Base-by-base conservation (phyloP, 202 grass and related monocot genomes). In the Digitaria exilis region DNA sequence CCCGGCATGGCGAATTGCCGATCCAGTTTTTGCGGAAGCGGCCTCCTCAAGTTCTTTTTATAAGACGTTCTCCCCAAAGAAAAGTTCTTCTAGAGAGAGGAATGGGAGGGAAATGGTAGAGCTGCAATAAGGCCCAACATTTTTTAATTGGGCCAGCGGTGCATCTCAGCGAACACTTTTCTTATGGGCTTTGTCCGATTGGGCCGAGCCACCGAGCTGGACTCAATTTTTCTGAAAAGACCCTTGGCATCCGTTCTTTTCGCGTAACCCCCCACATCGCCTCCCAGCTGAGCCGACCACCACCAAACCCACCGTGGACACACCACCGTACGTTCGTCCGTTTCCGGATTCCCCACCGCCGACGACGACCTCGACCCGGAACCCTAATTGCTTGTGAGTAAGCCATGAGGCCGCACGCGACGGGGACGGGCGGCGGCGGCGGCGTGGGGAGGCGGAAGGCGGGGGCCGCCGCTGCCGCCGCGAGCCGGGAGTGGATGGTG, bases 401-500 rank as follows among this genome's bases (percentile, higher is more conserved):
- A 42, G 43, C n/a, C 37, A 94, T 91, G 89, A 91, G 87, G 60
- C 79, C 86, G 46, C 67, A 66, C 21, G 57, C 58, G 60, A 66
- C 76, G 25, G 49, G 70, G 15, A 73, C 68, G 75, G 48, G 80
- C 41, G 56, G 82, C 21, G 79, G 85, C n/a, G 79, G 86, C 4
- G 77, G 37, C 14, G 90, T 78, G 4, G 85, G 75, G 21, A 87
- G 92, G 65, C 60, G 89, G 56, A 94, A 94, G 80, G 89, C 89
- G 2, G 90, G 86, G 6, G 87, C 79, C 0, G 77, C 91, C 13
- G 89, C 85, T 0, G 92, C 84, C 1, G 88, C 88, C 2, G 86
- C 89, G 9, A 94, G 84, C 76, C 90, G 90, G 34, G 90, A 90
- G 86, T 97, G 95, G 95, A 73, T 97, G 84, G 92, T 97, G 21